phyloP scores from a whole-genome alignment of 2,329 filamentous ascomycete genomes.

The Microsporum audouinii region DNA sequence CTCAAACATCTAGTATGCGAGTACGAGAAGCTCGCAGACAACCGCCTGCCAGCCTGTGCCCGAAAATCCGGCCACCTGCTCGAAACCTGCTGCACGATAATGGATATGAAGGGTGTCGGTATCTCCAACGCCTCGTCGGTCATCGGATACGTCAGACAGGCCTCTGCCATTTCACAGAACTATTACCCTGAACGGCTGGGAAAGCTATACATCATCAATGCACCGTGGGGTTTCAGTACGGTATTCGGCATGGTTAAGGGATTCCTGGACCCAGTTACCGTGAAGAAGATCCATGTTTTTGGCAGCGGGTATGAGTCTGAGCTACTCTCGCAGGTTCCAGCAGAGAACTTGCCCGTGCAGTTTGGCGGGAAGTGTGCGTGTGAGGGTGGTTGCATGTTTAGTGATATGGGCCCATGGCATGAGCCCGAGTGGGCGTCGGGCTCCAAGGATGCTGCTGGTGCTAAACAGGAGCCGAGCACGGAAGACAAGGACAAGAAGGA shows the following conservation, averaged over 20 bases:
- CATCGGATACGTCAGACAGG: slow-evolving; percentile 75
- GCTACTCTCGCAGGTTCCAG: slow-evolving; percentile 69
- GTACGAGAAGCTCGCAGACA: slow-evolving; percentile 92
- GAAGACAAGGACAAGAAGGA: slow-evolving; percentile 21
- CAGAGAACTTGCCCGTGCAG: slow-evolving; percentile 76
- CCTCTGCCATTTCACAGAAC: slow-evolving; percentile 87
- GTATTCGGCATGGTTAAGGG: slow-evolving; percentile 81
- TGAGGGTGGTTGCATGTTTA: slow-evolving; percentile 68
- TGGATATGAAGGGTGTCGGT: slow-evolving; percentile 93
- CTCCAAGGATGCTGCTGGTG: slow-evolving; percentile 34
- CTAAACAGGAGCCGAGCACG: slow-evolving; percentile 12
- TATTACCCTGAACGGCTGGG: slow-evolving; percentile 97
- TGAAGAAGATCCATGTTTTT: slow-evolving; percentile 88
- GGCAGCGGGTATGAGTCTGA: slow-evolving; percentile 72
- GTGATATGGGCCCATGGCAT: slow-evolving; percentile 81
- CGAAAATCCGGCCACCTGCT: slow-evolving; percentile 80
- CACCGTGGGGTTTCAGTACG: slow-evolving; percentile 84
- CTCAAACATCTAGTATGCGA: slow-evolving; percentile 90
- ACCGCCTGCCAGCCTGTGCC: slow-evolving; percentile 86
- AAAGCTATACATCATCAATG: slow-evolving; percentile 95
- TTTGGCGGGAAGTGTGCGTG: slow-evolving; percentile 82
- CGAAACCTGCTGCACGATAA: slow-evolving; percentile 96
- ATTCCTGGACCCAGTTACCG: slow-evolving; percentile 94
- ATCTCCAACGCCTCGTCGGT: slow-evolving; percentile 70
- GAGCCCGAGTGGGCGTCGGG: slow-evolving; percentile 34